phyloP scores from a whole-genome alignment of 78 protist genomes.

The Dictyostelium citrinum region DNA sequence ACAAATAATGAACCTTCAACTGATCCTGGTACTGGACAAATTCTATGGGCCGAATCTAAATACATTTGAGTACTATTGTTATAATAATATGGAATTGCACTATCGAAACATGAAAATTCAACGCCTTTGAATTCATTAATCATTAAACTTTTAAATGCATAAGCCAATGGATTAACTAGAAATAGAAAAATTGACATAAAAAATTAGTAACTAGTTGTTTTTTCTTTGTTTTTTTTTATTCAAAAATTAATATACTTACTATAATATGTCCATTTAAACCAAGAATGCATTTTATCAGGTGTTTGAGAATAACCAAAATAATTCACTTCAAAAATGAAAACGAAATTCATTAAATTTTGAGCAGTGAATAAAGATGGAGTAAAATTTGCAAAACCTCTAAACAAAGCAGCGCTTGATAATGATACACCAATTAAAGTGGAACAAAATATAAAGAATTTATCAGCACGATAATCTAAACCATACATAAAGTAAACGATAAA shows the following conservation, averaged over 20 bases:
- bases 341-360: conserved; percentile 43
- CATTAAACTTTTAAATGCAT: conserved; percentile 36
- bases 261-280: conserved; percentile 38
- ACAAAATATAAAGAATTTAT: conserved; percentile 25
- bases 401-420: neutral
- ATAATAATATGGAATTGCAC: conserved; percentile 30
- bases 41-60: neutral
- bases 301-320: conserved; percentile 35
- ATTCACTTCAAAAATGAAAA: conserved; percentile 18
- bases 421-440: conserved; percentile 17
- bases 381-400: conserved; percentile 23
- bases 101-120: neutral
- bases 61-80: neutral
- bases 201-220: too few relatives aligned
- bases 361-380: conserved; percentile 12
- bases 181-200: neutral
- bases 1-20: conserved; percentile 6
- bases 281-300: conserved; percentile 55
- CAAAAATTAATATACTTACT: neutral
- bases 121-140: conserved; percentile 23
- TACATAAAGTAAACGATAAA: conserved; percentile 57
- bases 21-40: conserved; percentile 53
- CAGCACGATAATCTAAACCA: conserved; percentile 14
- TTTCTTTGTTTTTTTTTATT: too few relatives aligned
- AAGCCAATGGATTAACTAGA: neutral